Base-by-base conservation (phyloP, 2,329 filamentous ascomycete genomes). In the Ciborinia camelliae region DNA sequence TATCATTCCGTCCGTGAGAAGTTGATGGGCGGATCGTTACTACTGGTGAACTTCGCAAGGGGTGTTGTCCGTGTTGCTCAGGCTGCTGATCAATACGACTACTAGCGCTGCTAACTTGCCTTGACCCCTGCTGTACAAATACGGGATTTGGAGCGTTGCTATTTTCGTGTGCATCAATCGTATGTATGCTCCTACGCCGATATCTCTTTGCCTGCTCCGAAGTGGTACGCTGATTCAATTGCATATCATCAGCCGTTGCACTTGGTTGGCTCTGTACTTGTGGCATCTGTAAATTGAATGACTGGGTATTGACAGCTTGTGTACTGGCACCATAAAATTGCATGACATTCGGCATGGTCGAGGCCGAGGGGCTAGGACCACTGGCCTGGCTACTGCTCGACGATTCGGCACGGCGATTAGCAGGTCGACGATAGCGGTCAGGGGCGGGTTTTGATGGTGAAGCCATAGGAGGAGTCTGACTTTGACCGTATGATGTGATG, bases 121-220 rank as follows among this genome's bases (percentile, higher is more conserved):
- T 71, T 39, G 71, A 72, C 64, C 71, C 73, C 62, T 73, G 70
- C 35, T 71, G 68, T 51, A 67, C 57, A 6, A 72, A 65, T 62
- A 65, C 70, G 66, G 53, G 58, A 67, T 61, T 63, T 50, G 41
- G 57, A 62, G 50, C 48, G 35, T 66, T 59, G 32, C 59, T 47
- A 63, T 68, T 69, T 20, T 73, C 68, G 45, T 57, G 66, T 61
- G 67, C 77, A 69, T 84, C 81, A 66, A 89, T 78, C 64, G 86
- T 89, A 69, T 91, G 91, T 79, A 96, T 85, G 77, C 92, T 97
- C 70, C 92, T 87, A 74, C 92, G 86, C 71, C 92, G 84, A 77
- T 92, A 90, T 73, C 91, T 84, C 77, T 90, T 92, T 12, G 87
- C 84, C 43, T 89, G 83, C 35, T 94, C 91, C 23, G 84, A 77